A percentile compares a stretch with the other conserved stretches of the same genome.
Conservation (phyloP, 352 stramenopile species). For the Globisporangium yorkense region DNA sequence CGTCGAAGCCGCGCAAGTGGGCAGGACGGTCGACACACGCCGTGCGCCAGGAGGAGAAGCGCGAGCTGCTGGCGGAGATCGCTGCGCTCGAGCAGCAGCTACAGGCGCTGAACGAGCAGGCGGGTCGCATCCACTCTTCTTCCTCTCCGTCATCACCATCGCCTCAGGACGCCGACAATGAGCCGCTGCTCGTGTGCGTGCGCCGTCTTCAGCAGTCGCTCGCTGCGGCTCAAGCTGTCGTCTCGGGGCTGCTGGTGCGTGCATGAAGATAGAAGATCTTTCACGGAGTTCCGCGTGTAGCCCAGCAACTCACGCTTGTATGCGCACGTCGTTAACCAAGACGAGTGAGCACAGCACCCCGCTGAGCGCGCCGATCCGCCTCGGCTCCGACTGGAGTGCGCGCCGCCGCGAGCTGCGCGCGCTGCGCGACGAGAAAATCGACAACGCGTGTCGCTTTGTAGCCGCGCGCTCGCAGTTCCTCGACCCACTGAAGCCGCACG, state of each 20-base stretch:
- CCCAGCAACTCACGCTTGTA: not conserved
- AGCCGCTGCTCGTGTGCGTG: constrained; percentile 6
- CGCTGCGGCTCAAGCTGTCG: constrained; percentile 21
- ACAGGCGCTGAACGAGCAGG: constrained; percentile 23
- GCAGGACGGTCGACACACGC: too few relatives aligned
- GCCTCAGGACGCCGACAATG: constrained; percentile 6
- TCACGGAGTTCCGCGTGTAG: too few relatives aligned
- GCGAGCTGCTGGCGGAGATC: constrained; percentile 25
- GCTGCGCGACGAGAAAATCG: constrained; percentile 1
- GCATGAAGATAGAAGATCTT: not conserved
- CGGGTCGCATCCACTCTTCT: constrained; percentile 1
- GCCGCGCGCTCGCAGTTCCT: not conserved
- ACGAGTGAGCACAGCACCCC: constrained; percentile 10
- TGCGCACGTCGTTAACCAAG: not conserved
- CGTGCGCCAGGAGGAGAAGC: constrained; percentile 24
- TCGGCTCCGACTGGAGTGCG: constrained; percentile 21
- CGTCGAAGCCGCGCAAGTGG: not conserved
- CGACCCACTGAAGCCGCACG: constrained; percentile 20
- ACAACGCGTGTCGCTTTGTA: not conserved
- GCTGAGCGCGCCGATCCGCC: constrained; percentile 34
- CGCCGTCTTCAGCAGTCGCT: constrained; percentile 24
- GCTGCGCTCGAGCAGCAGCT: constrained; percentile 26
- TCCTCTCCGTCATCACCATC: not conserved
- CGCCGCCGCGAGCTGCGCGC: not conserved
- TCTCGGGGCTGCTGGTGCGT: constrained; percentile 24